These are phyloP conservation scores for Aspergillus terreus DNA, from an alignment of 2,329 filamentous ascomycete genomes.

Conservation along the genomic window DNA sequence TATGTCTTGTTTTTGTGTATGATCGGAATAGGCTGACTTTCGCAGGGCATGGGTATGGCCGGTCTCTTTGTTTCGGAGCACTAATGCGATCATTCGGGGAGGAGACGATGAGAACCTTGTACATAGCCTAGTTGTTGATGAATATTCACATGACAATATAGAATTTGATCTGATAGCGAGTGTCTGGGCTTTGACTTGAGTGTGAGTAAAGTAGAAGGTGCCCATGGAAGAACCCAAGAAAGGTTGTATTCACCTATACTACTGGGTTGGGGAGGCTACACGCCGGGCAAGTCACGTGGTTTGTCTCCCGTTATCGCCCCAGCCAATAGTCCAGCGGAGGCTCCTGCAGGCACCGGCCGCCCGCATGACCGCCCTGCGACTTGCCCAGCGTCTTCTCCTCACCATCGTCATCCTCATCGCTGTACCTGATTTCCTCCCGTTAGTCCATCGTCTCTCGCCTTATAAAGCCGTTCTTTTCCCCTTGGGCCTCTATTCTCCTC, in stretches of 20 bases:
- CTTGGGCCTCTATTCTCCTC: neutral
- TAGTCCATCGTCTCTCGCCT: neutral
- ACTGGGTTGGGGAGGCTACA: too few species aligned
- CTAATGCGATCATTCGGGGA: constrained; percentile 12
- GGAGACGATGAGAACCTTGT: neutral
- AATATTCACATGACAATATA: neutral
- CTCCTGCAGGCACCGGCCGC: neutral
- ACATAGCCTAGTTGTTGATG: neutral
- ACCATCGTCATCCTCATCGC: neutral
- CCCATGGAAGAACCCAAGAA: too few species aligned
- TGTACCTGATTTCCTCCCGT: neutral
- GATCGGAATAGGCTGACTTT: neutral
- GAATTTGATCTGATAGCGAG: neutral
- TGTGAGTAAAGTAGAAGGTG: neutral
- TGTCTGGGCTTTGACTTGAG: neutral
- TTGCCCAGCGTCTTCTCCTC: neutral
- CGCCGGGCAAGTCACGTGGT: neutral
- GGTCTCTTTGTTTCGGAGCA: constrained; percentile 91
- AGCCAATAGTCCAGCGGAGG: neutral
- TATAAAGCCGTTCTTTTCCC: neutral
- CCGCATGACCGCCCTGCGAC: neutral
- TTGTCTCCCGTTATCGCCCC: neutral
- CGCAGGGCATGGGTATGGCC: constrained; percentile 69
- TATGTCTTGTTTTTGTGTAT: neutral
- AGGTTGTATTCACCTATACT: too few species aligned